Evolutionary conservation across 2,329 filamentous ascomycete genomes (phyloP).

Genomic region (Fusarium anthophilum): DNA sequence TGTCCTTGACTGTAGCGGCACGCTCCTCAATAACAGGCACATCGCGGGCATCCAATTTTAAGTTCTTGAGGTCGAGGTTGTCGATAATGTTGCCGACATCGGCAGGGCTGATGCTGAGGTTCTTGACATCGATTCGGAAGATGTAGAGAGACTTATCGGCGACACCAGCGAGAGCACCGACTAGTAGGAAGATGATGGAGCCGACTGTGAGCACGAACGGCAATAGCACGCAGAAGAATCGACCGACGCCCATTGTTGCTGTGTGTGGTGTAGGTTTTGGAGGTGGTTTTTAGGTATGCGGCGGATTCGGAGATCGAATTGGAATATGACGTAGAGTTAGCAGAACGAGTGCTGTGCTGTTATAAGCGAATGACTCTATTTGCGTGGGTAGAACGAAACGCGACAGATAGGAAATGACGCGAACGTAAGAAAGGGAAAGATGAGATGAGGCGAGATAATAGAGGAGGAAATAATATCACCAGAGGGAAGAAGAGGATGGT

Average conservation of each 20-base stretch:
- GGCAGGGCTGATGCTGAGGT: slow-evolving; percentile 58
- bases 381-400: slow-evolving; percentile 1
- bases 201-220: slow-evolving; percentile 84
- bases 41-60: slow-evolving; percentile 37
- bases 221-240: slow-evolving; percentile 86
- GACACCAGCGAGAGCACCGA: slow-evolving; percentile 65
- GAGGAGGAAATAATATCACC: background rate
- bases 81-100: slow-evolving; percentile 50
- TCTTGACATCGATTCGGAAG: slow-evolving; percentile 69
- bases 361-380: slow-evolving; percentile 30
- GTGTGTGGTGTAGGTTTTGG: background rate
- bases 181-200: slow-evolving; percentile 74
- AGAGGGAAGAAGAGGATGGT: slow-evolving; percentile 24
- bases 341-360: slow-evolving; percentile 22
- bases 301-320: slow-evolving; percentile 18
- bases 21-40: slow-evolving; percentile 59
- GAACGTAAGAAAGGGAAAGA: slow-evolving; percentile 13
- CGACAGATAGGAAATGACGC: slow-evolving; percentile 5
- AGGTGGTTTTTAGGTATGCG: slow-evolving; percentile 4
- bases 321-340: slow-evolving; percentile 37
- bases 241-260: slow-evolving; percentile 68
- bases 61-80: slow-evolving; percentile 36
- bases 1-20: slow-evolving; percentile 52
- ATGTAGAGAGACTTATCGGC: slow-evolving; percentile 66
- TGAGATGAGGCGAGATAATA: slow-evolving; percentile 13